phyloP scores from a whole-genome alignment of 495 filamentous ascomycete genomes.

The Daldinia grandis region DNA sequence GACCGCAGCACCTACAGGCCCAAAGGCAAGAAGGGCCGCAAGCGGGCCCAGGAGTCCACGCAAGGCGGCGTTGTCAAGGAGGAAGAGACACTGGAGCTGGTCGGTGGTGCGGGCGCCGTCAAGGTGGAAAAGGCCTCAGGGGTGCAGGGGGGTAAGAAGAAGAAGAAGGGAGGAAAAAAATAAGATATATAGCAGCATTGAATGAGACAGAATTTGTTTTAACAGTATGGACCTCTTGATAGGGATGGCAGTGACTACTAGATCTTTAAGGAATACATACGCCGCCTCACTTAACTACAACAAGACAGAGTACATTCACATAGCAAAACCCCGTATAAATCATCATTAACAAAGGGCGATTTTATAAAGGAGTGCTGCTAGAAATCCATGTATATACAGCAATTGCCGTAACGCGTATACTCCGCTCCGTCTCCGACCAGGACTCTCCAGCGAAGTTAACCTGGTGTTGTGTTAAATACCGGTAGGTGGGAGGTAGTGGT shows the following conservation, averaged over 20 bases:
- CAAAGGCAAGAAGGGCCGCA: slow-evolving; percentile 91
- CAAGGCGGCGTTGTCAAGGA: slow-evolving; percentile 83
- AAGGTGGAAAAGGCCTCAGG: slow-evolving; percentile 64
- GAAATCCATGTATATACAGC: slow-evolving; percentile 33
- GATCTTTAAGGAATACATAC: not conserved
- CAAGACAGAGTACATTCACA: not conserved
- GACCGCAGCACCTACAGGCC: slow-evolving; percentile 89
- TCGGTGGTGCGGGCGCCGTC: slow-evolving; percentile 67
- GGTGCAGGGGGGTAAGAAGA: slow-evolving; percentile 68
- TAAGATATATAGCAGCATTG: slow-evolving; percentile 45
- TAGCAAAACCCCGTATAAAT: not conserved
- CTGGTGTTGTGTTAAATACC: slow-evolving; percentile 3
- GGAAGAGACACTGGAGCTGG: slow-evolving; percentile 69
- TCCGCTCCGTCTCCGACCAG: not conserved
- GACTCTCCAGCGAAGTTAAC: slow-evolving; percentile 20
- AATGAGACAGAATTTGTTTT: not conserved
- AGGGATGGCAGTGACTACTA: not conserved
- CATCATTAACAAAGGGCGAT: slow-evolving; percentile 1
- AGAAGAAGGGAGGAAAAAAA: slow-evolving; percentile 66
- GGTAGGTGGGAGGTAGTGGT: not conserved
- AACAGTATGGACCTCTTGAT: not conserved
- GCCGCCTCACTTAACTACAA: not conserved
- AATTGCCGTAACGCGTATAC: slow-evolving; percentile 17
- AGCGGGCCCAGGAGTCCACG: slow-evolving; percentile 76
- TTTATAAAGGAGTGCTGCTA: slow-evolving; percentile 25